These are phyloP conservation scores for Colletotrichum euphorbiae DNA, from an alignment of 2,329 filamentous ascomycete species.

Conservation along the genomic window DNA sequence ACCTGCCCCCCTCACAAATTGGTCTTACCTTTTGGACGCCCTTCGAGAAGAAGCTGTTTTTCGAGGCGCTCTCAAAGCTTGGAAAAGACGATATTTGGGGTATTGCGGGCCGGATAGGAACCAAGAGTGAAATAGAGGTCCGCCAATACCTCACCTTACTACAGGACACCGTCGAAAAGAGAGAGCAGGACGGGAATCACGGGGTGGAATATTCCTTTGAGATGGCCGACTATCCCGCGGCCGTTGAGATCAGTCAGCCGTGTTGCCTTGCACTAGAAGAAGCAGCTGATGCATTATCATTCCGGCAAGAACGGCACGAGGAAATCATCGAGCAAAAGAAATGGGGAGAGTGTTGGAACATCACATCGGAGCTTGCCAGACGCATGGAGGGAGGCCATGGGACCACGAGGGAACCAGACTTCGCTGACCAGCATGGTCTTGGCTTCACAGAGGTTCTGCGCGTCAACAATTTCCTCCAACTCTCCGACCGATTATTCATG, in stretches of 20 bases:
- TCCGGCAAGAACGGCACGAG: slow-evolving; percentile 73
- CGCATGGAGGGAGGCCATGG: slow-evolving; percentile 39
- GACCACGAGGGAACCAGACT: slow-evolving; percentile 15
- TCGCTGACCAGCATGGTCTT: slow-evolving; percentile 46
- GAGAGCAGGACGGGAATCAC: slow-evolving; percentile 49
- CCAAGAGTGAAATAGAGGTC: slow-evolving; percentile 82
- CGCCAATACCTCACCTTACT: slow-evolving; percentile 76
- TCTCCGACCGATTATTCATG: slow-evolving; percentile 81
- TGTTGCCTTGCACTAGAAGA: slow-evolving; percentile 75
- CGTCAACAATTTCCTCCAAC: slow-evolving; percentile 68
- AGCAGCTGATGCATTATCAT: slow-evolving; percentile 73
- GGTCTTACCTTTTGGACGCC: slow-evolving; percentile 78
- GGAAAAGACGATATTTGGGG: slow-evolving; percentile 71
- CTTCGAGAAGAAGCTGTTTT: slow-evolving; percentile 78
- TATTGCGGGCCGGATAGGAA: slow-evolving; percentile 72
- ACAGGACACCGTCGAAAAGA: slow-evolving; percentile 58
- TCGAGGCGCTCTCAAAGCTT: slow-evolving; percentile 71
- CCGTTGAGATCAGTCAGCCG: slow-evolving; percentile 75
- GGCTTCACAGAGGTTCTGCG: slow-evolving; percentile 69
- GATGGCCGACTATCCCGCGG: slow-evolving; percentile 73
- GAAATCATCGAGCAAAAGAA: slow-evolving; percentile 67
- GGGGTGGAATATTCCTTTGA: slow-evolving; percentile 50
- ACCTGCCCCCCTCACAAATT: slow-evolving; percentile 65
- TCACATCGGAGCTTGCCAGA: slow-evolving; percentile 58
- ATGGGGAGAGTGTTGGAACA: slow-evolving; percentile 75